These are phyloP conservation scores for Aureobasidium musti DNA, from an alignment of 2,329 filamentous ascomycete genomes.

Conservation along the genomic window DNA sequence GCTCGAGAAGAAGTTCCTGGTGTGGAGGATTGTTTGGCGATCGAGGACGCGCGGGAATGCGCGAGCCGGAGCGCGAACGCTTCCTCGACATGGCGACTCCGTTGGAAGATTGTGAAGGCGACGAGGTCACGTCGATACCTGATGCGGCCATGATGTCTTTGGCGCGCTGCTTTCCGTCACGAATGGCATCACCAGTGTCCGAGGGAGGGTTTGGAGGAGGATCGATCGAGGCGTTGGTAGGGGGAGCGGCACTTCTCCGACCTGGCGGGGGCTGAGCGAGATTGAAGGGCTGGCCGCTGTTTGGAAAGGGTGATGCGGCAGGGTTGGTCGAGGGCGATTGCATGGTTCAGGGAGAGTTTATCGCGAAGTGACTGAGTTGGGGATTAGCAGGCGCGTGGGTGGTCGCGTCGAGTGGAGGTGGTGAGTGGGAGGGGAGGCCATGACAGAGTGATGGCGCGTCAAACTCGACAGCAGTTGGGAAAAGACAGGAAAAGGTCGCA, in stretches of 20 bases:
- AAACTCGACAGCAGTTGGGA: neutral
- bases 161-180: conserved; percentile 62
- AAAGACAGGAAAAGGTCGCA: neutral
- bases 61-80: conserved; percentile 61
- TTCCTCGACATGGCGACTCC: conserved; percentile 52
- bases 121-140: conserved; percentile 43
- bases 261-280: conserved; percentile 31
- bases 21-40: conserved; percentile 34
- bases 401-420: conserved; percentile 21
- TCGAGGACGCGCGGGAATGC: conserved; percentile 47
- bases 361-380: conserved; percentile 6
- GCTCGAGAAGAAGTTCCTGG: conserved; percentile 55
- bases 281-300: conserved; percentile 31
- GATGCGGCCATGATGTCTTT: conserved; percentile 60
- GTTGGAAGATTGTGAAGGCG: conserved; percentile 36
- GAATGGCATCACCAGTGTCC: conserved; percentile 50
- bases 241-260: conserved; percentile 28
- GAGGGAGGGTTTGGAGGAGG: conserved; percentile 28
- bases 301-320: conserved; percentile 15
- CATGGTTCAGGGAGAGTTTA: conserved; percentile 21
- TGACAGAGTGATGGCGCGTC: neutral
- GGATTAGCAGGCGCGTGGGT: conserved; percentile 22
- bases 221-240: conserved; percentile 19
- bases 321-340: conserved; percentile 27
- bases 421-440: neutral